Conservation (phyloP, 2,329 filamentous ascomycete species). For the Ploettnerulaceae sp. region DNA sequence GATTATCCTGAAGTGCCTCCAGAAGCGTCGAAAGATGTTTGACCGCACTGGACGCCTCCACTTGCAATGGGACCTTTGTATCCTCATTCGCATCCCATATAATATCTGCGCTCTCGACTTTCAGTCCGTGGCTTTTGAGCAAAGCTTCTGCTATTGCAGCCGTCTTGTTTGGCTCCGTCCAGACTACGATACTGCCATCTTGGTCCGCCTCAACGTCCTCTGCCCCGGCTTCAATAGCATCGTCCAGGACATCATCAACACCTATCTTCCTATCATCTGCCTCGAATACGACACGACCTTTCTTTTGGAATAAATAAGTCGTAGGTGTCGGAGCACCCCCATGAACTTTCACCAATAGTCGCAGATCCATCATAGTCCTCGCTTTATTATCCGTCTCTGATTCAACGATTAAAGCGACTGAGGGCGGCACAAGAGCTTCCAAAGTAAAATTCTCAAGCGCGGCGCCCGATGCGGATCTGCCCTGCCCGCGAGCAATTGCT, state of each 20-base stretch:
- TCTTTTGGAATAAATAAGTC: constrained; percentile 78
- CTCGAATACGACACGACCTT: constrained; percentile 69
- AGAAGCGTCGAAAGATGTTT: no score
- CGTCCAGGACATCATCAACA: constrained; percentile 69
- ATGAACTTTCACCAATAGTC: constrained; percentile 63
- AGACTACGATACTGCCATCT: constrained; percentile 66
- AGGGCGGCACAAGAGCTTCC: constrained; percentile 74
- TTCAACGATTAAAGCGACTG: constrained; percentile 76
- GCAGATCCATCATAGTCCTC: constrained; percentile 68
- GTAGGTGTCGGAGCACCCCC: constrained; percentile 69
- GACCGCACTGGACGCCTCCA: constrained; percentile 43
- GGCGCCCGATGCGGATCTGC: constrained; percentile 68
- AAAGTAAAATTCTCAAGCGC: constrained; percentile 72
- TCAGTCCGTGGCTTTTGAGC: constrained; percentile 57
- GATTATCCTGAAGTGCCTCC: constrained; percentile 59
- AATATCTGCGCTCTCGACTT: constrained; percentile 71
- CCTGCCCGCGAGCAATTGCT: constrained; percentile 84
- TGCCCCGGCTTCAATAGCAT: constrained; percentile 79
- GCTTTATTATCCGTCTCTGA: constrained; percentile 78
- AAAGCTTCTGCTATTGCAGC: constrained; percentile 60
- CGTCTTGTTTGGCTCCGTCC: constrained; percentile 62
- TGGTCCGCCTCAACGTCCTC: constrained; percentile 65
- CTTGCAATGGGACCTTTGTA: constrained; percentile 61
- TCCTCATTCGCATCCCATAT: constrained; percentile 82
- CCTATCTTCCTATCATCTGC: constrained; percentile 44